Evolutionary conservation across 139 green algal genomes (phyloP), one percentile per base, ranked within the genome.

Genomic region (Micractinium sp.): DNA sequence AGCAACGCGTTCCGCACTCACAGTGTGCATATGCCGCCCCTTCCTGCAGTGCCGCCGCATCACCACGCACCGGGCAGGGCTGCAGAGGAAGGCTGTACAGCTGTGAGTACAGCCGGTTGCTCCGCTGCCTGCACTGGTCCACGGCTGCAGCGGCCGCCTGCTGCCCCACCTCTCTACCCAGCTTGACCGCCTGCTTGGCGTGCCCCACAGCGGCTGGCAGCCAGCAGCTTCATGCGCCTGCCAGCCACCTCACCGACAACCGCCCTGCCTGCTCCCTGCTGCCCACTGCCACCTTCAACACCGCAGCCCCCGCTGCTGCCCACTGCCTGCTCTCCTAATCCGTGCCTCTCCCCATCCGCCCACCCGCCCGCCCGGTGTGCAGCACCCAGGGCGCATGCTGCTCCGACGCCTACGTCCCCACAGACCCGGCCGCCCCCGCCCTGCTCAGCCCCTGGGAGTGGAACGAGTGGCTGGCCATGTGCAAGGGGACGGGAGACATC

Each of bases 381-480:
- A 84, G 78, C 27, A 29, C 53, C 27, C 78, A 63, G 29, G 29
- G 33, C 14, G n/a, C 41, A 14, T 84, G 78, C 78, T 84, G 78
- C 78, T 35, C 29, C 78, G 20, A 35, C 47, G 31, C 13, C 29
- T 67, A 38, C 78, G 63, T 84, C 41, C 41, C 47, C 41, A 67
- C 78, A 15, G 83, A 87, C 29, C 83, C 83, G 5, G 25, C 83
- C 16, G 66, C 83, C 29, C 83, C 83, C 38, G 18, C 73, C 19
- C 13, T 81, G 67, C 66, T 87, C 33, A 67, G 29, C 25, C 83
- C 83, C 38, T 87, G 39, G 38, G 83, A 87, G 67, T 87, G 83
- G 83, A 25, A 12, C 9, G 63, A 63, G 38, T 87, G 71, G 66
- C 63, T 87, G 38, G 25, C 33, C 61, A 87, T 87, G 67, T 63